Evolutionary conservation across 768 basidiomycete species (phyloP).

Genomic region (Naganishia kalamii): DNA sequence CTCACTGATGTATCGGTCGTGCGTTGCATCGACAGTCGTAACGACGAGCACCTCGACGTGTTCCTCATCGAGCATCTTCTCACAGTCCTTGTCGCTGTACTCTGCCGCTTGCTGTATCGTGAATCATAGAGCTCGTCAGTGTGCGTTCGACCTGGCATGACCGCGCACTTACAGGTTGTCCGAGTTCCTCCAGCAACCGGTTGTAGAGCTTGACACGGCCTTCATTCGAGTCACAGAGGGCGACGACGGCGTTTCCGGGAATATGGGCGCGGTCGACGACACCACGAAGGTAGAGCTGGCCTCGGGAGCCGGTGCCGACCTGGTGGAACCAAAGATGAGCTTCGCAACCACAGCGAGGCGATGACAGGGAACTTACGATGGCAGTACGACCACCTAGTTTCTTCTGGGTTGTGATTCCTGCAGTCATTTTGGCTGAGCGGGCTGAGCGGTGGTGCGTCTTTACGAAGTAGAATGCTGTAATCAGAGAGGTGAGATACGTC

Average conservation of each 20-base stretch:
- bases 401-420: neutral
- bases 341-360: neutral
- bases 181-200: conserved; percentile 48
- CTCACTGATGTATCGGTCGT: conserved; percentile 53
- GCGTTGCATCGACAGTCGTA: conserved; percentile 53
- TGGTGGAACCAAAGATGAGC: neutral
- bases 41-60: conserved; percentile 53
- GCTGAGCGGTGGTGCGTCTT: too few species aligned
- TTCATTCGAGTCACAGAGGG: conserved; percentile 52
- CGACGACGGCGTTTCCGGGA: conserved; percentile 47
- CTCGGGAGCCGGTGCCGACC: conserved; percentile 51
- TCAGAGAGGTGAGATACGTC: neutral
- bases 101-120: conserved; percentile 43
- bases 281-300: conserved; percentile 52
- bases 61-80: conserved; percentile 51
- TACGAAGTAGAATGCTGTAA: too few species aligned
- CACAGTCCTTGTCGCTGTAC: conserved; percentile 50
- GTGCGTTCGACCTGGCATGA: too few species aligned
- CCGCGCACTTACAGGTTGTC: conserved; percentile 42
- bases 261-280: conserved; percentile 50
- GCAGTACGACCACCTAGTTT: conserved; percentile 21
- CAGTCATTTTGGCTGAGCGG: neutral
- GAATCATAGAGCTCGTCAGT: too few species aligned
- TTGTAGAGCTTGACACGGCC: conserved; percentile 53
- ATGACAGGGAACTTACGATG: conserved; percentile 3